Evolutionary conservation across 768 basidiomycete genomes (phyloP).

Genomic region (Lentinula detonsa): DNA sequence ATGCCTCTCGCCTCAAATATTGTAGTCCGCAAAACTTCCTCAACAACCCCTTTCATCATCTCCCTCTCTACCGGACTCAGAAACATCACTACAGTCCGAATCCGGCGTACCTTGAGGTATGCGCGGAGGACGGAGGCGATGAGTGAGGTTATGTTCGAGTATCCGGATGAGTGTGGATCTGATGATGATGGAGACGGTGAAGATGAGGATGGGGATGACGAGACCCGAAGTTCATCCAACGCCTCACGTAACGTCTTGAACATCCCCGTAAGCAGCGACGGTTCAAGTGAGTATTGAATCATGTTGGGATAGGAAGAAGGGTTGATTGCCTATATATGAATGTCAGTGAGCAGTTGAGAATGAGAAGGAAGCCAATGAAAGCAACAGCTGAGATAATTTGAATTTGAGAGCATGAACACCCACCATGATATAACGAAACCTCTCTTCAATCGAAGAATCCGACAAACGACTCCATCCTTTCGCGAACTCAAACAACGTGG

Average conservation of each 20-base stretch:
- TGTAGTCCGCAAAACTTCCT: not conserved
- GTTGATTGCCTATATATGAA: constrained; percentile 39
- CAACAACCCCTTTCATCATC: not conserved
- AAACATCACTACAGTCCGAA: not conserved
- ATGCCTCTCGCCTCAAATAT: not conserved
- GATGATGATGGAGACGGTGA: not conserved
- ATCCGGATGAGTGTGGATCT: too few relatives aligned
- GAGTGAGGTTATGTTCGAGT: not conserved
- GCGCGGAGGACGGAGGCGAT: not conserved
- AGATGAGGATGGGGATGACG: not conserved
- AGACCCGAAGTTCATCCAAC: constrained; percentile 5
- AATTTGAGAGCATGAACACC: constrained; percentile 14
- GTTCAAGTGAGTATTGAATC: constrained; percentile 68
- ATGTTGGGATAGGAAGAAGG: constrained; percentile 52
- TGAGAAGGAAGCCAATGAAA: not conserved
- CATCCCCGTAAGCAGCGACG: constrained; percentile 52
- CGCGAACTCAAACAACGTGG: constrained; percentile 58
- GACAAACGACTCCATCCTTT: constrained; percentile 45
- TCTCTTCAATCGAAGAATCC: constrained; percentile 29
- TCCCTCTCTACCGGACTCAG: not conserved
- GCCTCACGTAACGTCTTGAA: constrained; percentile 26
- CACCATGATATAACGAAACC: constrained; percentile 58
- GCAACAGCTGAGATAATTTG: not conserved
- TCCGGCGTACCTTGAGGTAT: not conserved
- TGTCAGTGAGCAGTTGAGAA: not conserved